Conservation (phyloP, 164 flowering plant genomes). For the Vitis amurensis region DNA sequence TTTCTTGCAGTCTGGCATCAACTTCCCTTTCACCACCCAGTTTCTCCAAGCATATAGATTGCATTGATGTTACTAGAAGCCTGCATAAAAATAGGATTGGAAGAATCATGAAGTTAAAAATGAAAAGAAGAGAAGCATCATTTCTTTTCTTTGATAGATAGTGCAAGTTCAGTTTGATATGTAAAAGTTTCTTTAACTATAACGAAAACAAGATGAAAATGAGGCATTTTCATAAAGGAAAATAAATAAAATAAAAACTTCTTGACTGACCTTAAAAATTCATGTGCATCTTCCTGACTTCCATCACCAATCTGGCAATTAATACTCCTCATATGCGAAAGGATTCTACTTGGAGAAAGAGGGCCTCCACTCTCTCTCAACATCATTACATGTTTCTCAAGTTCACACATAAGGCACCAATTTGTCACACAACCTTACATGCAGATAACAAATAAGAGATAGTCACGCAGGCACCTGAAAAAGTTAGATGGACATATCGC, state of each 20-base stretch:
- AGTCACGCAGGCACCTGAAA: neutral
- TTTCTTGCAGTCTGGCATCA: slow-evolving; percentile 73
- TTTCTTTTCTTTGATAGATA: neutral
- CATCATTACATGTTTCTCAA: slow-evolving; percentile 66
- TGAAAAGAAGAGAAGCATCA: neutral
- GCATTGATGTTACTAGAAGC: slow-evolving; percentile 84
- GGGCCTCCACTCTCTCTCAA: slow-evolving; percentile 63
- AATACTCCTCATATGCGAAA: slow-evolving; percentile 55
- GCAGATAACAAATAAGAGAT: neutral
- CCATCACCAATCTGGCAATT: slow-evolving; percentile 79
- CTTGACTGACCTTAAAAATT: slow-evolving; percentile 69
- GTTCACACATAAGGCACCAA: slow-evolving; percentile 92
- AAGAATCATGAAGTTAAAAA: neutral
- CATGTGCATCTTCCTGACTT: slow-evolving; percentile 96
- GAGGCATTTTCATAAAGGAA: neutral
- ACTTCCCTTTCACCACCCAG: slow-evolving; percentile 69
- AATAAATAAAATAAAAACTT: neutral
- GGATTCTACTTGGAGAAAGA: slow-evolving; percentile 64
- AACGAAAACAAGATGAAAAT: neutral
- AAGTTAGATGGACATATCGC: neutral
- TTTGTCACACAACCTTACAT: slow-evolving; percentile 53
- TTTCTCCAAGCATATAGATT: slow-evolving; percentile 72
- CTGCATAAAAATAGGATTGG: slow-evolving; percentile 31
- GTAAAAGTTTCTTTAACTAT: neutral
- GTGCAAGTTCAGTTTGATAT: neutral